phyloP scores from a whole-genome alignment of 225 moss, liverwort and hornwort species.

The Ulota crispa region DNA sequence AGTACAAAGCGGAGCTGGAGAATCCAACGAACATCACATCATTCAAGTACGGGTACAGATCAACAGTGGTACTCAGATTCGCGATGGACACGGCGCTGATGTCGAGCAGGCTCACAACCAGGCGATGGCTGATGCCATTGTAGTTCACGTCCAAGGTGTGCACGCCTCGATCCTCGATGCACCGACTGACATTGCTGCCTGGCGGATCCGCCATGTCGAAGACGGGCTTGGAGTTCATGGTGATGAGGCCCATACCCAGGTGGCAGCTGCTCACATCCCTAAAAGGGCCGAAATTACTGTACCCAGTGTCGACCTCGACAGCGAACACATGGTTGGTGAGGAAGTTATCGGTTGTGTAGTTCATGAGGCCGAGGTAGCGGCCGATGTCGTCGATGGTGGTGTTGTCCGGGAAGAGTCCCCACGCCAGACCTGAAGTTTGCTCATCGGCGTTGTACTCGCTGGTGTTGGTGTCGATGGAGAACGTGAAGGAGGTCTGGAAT shows the following conservation, averaged over 20 bases:
- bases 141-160: conserved; percentile 33
- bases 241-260: conserved; percentile 40
- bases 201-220: conserved; percentile 44
- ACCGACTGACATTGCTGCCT: conserved; percentile 28
- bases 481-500: conserved; percentile 39
- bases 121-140: neutral
- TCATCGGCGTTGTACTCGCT: neutral
- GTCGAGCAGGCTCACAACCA: conserved; percentile 30
- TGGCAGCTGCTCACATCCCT: conserved; percentile 48
- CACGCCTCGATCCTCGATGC: conserved; percentile 41
- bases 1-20: neutral
- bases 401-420: conserved; percentile 32
- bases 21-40: conserved; percentile 48
- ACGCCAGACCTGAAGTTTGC: conserved; percentile 36
- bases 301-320: conserved; percentile 44
- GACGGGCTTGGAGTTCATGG: conserved; percentile 47
- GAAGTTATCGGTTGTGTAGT: neutral
- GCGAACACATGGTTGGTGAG: conserved; percentile 41
- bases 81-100: neutral
- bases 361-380: conserved; percentile 28
- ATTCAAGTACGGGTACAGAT: conserved; percentile 31
- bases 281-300: neutral
- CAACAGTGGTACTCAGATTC: neutral
- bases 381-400: conserved; percentile 7
- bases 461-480: conserved; percentile 31